These are phyloP conservation scores for Petunia secreta DNA, from an alignment of 257 asterid genomes.

Conservation along the genomic window DNA sequence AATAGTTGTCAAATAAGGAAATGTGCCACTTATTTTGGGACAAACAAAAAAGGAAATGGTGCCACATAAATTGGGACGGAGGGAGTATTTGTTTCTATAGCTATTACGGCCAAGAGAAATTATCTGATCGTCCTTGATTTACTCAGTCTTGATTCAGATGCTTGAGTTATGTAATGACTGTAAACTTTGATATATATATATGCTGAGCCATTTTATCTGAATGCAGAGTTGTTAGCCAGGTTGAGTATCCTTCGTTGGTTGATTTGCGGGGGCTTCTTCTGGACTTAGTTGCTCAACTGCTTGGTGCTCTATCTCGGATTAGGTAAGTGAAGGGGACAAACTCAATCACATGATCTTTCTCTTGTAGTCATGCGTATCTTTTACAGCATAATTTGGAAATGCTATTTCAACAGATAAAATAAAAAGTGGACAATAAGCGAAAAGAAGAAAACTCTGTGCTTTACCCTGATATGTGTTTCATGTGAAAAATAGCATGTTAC, in stretches of 20 bases:
- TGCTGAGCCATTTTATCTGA: slow-evolving; percentile 30
- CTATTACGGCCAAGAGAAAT: slow-evolving; percentile 15
- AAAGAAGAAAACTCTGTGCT: not conserved
- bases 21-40: too few relatives aligned
- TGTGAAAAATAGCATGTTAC: not conserved
- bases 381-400: not conserved
- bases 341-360: slow-evolving; percentile 9
- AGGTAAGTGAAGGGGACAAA: slow-evolving; percentile 52
- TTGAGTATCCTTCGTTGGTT: slow-evolving; percentile 96
- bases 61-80: too few relatives aligned
- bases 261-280: slow-evolving; percentile 98
- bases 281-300: slow-evolving; percentile 99
- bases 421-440: not conserved
- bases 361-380: not conserved
- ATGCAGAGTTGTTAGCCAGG: slow-evolving; percentile 97
- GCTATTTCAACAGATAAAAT: slow-evolving; percentile 16
- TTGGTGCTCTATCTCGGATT: slow-evolving; percentile 96
- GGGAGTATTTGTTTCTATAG: not conserved
- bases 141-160: not conserved
- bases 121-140: slow-evolving; percentile 19
- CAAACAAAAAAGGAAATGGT: too few relatives aligned
- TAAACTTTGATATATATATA: not conserved
- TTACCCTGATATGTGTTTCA: slow-evolving; percentile 13
- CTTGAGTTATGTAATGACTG: not conserved
- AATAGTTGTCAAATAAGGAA: too few relatives aligned